A percentile compares a stretch with the other conserved stretches of the same genome.
Evolutionary conservation across 352 stramenopile species (phyloP).

Genomic region (Globisporangium uncinulatum): DNA sequence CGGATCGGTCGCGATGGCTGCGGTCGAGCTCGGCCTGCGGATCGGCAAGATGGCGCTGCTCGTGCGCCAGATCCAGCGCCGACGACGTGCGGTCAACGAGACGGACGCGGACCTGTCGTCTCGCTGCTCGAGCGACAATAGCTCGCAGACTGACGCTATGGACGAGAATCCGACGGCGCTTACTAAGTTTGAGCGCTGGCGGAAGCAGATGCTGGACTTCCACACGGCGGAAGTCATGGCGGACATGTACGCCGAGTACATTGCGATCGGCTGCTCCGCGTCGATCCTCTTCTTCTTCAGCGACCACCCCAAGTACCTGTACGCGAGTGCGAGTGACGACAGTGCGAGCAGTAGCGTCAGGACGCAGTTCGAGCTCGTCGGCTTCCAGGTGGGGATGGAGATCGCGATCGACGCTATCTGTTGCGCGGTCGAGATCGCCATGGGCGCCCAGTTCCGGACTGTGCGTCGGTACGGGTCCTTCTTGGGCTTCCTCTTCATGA

Average conservation of each 20-base stretch:
- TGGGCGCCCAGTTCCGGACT: constrained; percentile 8
- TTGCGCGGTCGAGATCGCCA: constrained; percentile 6
- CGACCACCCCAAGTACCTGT: constrained; percentile 24
- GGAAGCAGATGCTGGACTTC: constrained; percentile 8
- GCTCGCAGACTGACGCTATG: not conserved
- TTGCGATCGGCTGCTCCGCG: constrained; percentile 32
- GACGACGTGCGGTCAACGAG: not conserved
- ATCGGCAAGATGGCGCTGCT: constrained; percentile 15
- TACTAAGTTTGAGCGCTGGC: not conserved
- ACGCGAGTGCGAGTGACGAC: not conserved
- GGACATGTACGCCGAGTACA: constrained; percentile 41
- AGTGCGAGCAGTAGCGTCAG: not conserved
- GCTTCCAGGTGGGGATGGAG: constrained; percentile 5
- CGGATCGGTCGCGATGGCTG: constrained; percentile 20
- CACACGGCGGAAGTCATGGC: constrained; percentile 7
- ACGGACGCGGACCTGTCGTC: not conserved
- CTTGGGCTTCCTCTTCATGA: constrained; percentile 24
- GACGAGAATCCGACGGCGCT: not conserved
- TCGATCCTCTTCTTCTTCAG: constrained; percentile 29
- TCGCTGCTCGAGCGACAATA: not conserved
- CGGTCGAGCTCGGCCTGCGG: constrained; percentile 24
- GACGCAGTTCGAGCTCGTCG: not conserved
- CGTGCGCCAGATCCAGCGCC: constrained; percentile 1
- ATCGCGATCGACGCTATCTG: constrained; percentile 2
- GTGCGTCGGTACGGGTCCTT: constrained; percentile 20